These are phyloP conservation scores for Colletotrichum sansevieriae DNA, from an alignment of 2,329 filamentous ascomycete species.

Conservation along the genomic window DNA sequence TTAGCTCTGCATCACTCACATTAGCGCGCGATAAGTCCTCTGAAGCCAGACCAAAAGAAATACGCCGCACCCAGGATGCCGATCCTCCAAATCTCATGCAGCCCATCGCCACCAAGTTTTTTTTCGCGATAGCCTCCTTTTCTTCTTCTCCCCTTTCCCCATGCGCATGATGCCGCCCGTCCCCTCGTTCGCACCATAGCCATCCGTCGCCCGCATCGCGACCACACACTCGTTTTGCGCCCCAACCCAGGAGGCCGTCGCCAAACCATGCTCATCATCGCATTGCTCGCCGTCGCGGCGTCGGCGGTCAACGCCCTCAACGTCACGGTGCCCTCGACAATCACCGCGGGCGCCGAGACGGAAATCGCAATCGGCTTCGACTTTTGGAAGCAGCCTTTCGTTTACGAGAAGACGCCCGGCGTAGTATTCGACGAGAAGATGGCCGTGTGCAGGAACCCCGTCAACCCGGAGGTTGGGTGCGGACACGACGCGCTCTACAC, in stretches of 20 bases:
- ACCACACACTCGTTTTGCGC: neutral
- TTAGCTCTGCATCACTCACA: neutral
- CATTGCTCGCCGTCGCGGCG: conserved; percentile 5
- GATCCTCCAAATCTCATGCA: conserved; percentile 8
- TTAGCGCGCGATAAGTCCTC: conserved; percentile 11
- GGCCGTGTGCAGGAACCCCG: conserved; percentile 27
- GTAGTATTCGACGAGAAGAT: neutral
- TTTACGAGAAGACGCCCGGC: conserved; percentile 16
- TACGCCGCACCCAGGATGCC: neutral
- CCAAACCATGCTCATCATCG: neutral
- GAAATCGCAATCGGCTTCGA: conserved; percentile 33
- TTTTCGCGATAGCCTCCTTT: conserved; percentile 11
- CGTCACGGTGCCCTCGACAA: conserved; percentile 9
- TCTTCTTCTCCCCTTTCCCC: neutral
- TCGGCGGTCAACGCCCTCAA: conserved; percentile 2
- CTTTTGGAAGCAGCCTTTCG: conserved; percentile 25
- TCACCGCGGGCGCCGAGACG: conserved; percentile 22
- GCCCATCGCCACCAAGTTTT: neutral
- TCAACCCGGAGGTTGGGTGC: conserved; percentile 11
- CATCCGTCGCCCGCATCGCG: accelerated
- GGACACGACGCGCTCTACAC: conserved; percentile 22
- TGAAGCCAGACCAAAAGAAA: too few species aligned
- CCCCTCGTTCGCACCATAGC: neutral
- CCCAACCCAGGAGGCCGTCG: neutral
- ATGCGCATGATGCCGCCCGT: neutral